These are phyloP conservation scores for Suillus luteus DNA, from an alignment of 768 basidiomycete genomes.

Conservation along the genomic window DNA sequence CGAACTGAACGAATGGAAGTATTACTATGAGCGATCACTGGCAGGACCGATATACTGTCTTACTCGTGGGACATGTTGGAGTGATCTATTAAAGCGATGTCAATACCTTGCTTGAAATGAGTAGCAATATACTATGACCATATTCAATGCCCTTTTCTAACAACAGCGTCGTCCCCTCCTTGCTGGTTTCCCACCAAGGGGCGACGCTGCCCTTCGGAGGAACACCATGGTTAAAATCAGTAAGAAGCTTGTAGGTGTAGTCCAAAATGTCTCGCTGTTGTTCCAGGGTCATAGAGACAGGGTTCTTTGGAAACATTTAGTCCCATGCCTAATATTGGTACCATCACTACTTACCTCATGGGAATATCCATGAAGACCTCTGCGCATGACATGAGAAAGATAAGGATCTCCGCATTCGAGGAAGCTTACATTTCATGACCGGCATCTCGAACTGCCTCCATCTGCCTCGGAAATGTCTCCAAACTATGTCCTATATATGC, in stretches of 20 bases:
- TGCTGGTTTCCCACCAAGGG: constrained; percentile 81
- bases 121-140: constrained; percentile 38
- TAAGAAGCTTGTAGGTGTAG: constrained; percentile 63
- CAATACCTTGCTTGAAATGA: constrained; percentile 17
- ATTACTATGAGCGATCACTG: background rate
- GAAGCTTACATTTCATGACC: constrained; percentile 65
- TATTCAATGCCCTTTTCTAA: constrained; percentile 77
- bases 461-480: constrained; percentile 73
- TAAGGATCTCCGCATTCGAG: background rate
- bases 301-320: constrained; percentile 46
- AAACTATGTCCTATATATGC: constrained; percentile 57
- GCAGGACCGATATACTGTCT: constrained; percentile 4
- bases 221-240: constrained; percentile 61
- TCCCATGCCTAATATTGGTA: background rate
- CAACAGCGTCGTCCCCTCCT: constrained; percentile 62
- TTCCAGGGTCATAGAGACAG: constrained; percentile 54
- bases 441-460: constrained; percentile 68
- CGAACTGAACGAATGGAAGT: constrained; percentile 37
- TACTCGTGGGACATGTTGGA: constrained; percentile 59
- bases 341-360: constrained; percentile 49
- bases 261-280: constrained; percentile 76
- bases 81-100: constrained; percentile 44
- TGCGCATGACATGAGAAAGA: constrained; percentile 22
- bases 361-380: constrained; percentile 70
- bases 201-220: constrained; percentile 67